These are phyloP conservation scores for Fusarium sp. DNA, from an alignment of 2,329 filamentous ascomycete genomes.

Conservation along the genomic window DNA sequence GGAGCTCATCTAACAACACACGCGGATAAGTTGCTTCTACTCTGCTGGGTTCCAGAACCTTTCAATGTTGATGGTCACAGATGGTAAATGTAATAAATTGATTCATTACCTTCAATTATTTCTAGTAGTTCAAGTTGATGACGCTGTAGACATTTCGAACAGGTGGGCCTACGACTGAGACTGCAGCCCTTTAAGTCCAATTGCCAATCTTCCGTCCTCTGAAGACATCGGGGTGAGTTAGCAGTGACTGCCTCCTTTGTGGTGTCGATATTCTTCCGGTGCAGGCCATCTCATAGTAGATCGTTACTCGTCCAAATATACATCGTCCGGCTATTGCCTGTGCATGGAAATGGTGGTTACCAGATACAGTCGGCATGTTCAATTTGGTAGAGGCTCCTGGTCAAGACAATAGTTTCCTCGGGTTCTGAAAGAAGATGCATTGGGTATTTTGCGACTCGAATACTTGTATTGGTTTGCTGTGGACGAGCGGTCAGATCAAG, in stretches of 20 bases:
- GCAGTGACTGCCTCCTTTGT: not conserved
- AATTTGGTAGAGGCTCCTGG: not conserved
- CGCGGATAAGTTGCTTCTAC: not conserved
- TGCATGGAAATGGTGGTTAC: no score
- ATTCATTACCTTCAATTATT: not conserved
- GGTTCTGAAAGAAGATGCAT: not conserved
- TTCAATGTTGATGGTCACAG: not conserved
- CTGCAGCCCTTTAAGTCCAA: not conserved
- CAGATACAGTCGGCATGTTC: not conserved
- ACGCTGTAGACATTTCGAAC: not conserved
- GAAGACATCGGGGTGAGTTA: not conserved
- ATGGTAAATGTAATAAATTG: not conserved
- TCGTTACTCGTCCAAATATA: not conserved
- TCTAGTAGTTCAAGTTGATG: not conserved
- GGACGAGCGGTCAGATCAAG: constrained; percentile 35
- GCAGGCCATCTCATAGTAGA: not conserved
- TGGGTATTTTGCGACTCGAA: not conserved
- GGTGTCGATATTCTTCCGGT: not conserved
- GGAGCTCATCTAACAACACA: not conserved
- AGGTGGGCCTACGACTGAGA: not conserved
- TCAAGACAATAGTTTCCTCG: no score
- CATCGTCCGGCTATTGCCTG: not conserved
- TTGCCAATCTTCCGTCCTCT: not conserved
- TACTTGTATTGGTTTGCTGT: not conserved
- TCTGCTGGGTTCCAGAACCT: no score